Evolutionary conservation across 1,284 basidiomycete genomes (phyloP).

Genomic region (Cryptococcus sp.): DNA sequence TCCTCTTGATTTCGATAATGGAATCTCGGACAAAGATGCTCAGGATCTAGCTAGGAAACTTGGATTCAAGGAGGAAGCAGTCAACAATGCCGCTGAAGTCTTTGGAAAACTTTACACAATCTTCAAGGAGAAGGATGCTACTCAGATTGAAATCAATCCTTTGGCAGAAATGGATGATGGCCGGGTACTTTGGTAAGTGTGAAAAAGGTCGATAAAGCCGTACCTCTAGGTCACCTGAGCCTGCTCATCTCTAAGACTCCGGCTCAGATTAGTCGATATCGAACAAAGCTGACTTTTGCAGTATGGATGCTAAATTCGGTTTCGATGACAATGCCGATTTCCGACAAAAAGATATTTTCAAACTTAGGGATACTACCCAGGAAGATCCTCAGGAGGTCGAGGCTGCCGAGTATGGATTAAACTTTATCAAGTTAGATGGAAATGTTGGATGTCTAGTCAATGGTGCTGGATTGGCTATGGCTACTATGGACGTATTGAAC

Average conservation of each 20-base stretch:
- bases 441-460: slow-evolving; percentile 98
- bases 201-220: too few relatives aligned
- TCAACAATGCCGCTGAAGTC: slow-evolving; percentile 81
- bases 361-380: slow-evolving; percentile 85
- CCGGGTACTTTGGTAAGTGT: slow-evolving; percentile 77
- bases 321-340: slow-evolving; percentile 99
- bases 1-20: slow-evolving; percentile 81
- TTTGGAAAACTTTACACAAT: slow-evolving; percentile 94
- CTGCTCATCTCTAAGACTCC: too few relatives aligned
- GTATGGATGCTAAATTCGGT: slow-evolving; percentile 99
- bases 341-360: slow-evolving; percentile 88
- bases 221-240: too few relatives aligned
- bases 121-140: slow-evolving; percentile 98
- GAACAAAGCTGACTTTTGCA: slow-evolving; percentile 37
- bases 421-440: slow-evolving; percentile 99
- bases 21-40: slow-evolving; percentile 70
- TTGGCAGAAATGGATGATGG: slow-evolving; percentile 94
- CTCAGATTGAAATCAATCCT: slow-evolving; percentile 99
- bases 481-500: slow-evolving; percentile 98
- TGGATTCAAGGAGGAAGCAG: slow-evolving; percentile 72
- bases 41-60: slow-evolving; percentile 80
- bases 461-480: slow-evolving; percentile 98
- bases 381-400: slow-evolving; percentile 97
- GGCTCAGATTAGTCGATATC: too few relatives aligned
- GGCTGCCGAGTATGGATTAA: slow-evolving; percentile 77